These are phyloP conservation scores for Sextonia rubra DNA, from an alignment of 164 flowering plant genomes.

Conservation along the genomic window DNA sequence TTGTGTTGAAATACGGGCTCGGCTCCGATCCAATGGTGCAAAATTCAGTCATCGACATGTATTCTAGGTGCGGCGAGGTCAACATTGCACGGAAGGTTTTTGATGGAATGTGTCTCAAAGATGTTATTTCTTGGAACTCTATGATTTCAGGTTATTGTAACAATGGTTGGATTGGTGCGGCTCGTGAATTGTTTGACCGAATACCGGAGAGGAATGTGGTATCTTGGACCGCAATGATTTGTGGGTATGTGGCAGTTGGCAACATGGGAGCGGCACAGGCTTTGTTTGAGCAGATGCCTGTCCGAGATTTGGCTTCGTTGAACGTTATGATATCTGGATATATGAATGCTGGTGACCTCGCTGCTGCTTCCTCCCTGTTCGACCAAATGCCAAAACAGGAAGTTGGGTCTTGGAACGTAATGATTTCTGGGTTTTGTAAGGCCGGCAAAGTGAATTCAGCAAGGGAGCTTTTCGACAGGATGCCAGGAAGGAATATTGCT, in stretches of 20 bases:
- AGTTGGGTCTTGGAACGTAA: conserved; percentile 32
- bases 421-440: conserved; percentile 37
- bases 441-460: conserved; percentile 29
- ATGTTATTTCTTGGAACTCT: conserved; percentile 38
- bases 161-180: conserved; percentile 20
- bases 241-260: conserved; percentile 30
- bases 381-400: conserved; percentile 28
- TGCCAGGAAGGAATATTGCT: conserved; percentile 26
- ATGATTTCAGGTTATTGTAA: conserved; percentile 32
- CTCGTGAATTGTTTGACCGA: conserved; percentile 27
- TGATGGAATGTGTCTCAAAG: conserved; percentile 28
- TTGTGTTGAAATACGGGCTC: conserved; percentile 25
- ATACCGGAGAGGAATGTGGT: conserved; percentile 37
- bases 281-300: conserved; percentile 32
- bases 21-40: conserved; percentile 30
- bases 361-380: conserved; percentile 21
- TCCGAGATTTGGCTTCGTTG: conserved; percentile 28
- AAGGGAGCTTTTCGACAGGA: conserved; percentile 22
- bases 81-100: conserved; percentile 28
- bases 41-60: conserved; percentile 33
- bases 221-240: conserved; percentile 41
- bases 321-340: conserved; percentile 38
- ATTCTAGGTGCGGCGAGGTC: conserved; percentile 27
- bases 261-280: conserved; percentile 27
- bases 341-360: conserved; percentile 26